A percentile compares a stretch with the other conserved stretches of the same genome.
Conservation (phyloP, 1,139 yeast species). For the Kodamaea fungicola region DNA sequence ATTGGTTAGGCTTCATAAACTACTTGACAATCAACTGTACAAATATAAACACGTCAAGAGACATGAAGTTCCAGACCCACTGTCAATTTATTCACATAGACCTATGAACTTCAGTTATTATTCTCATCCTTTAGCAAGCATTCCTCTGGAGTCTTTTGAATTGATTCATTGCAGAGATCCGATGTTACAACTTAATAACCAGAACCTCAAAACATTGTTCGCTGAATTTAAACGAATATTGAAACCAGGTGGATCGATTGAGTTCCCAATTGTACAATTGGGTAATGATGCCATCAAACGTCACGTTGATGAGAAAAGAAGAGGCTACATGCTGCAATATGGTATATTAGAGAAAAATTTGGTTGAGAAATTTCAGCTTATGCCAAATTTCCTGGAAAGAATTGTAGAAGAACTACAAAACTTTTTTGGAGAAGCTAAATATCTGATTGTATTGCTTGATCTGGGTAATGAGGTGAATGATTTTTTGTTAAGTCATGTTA, state of each 20-base stretch:
- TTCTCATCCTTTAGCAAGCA: conserved; percentile 24
- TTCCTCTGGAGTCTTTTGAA: conserved; percentile 32
- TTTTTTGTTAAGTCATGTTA: conserved; percentile 29
- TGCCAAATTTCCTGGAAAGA: conserved; percentile 6
- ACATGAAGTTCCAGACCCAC: conserved; percentile 17
- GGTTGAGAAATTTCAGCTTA: conserved; percentile 3
- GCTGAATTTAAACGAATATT: conserved; percentile 36
- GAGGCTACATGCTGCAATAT: conserved; percentile 6
- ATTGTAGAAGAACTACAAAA: conserved; percentile 11
- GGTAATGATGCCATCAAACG: conserved; percentile 13
- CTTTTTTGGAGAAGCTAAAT: conserved; percentile 37
- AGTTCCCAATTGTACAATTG: conserved; percentile 25
- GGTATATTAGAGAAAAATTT: conserved; percentile 7
- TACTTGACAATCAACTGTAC: conserved; percentile 21
- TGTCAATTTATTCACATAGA: conserved; percentile 20
- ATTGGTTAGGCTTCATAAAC: conserved; percentile 27
- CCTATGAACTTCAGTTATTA: conserved; percentile 40
- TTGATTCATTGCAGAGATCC: conserved; percentile 38
- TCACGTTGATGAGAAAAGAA: conserved; percentile 6
- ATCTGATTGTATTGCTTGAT: conserved; percentile 28
- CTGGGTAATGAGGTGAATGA: conserved; percentile 31
- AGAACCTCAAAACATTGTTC: conserved; percentile 25
- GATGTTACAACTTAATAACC: conserved; percentile 26
- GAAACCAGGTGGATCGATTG: conserved; percentile 34
- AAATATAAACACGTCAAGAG: conserved; percentile 14